Conservation (phyloP, 2,329 filamentous ascomycete genomes). For the Penicillium sp. region DNA sequence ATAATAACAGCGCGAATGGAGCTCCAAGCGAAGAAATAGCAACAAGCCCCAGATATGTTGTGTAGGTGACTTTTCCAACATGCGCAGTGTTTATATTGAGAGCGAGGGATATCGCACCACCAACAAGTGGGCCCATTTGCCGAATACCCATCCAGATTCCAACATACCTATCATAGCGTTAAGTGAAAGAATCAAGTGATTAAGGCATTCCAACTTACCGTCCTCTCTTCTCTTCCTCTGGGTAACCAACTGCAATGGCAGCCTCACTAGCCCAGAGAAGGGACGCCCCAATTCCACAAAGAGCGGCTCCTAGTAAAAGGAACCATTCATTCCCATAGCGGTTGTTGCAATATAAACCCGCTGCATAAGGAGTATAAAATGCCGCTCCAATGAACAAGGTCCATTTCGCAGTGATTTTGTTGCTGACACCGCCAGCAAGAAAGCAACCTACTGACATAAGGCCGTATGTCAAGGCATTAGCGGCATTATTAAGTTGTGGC, state of each 20-base stretch:
- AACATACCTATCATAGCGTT: conserved; percentile 27
- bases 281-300: conserved; percentile 44
- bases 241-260: conserved; percentile 47
- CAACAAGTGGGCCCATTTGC: conserved; percentile 55
- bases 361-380: conserved; percentile 44
- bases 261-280: conserved; percentile 45
- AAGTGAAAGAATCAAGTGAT: not conserved
- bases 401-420: conserved; percentile 43
- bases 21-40: conserved; percentile 49
- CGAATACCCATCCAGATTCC: conserved; percentile 57
- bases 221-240: conserved; percentile 48
- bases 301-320: conserved; percentile 47
- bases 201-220: conserved; percentile 25
- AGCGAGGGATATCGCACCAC: conserved; percentile 52
- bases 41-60: conserved; percentile 35
- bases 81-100: conserved; percentile 48
- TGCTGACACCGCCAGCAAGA: conserved; percentile 46
- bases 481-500: conserved; percentile 52
- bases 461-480: conserved; percentile 50
- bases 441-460: conserved; percentile 50
- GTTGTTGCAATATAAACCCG: conserved; percentile 41
- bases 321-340: conserved; percentile 53
- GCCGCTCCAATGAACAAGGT: conserved; percentile 43
- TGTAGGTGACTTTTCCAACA: conserved; percentile 50
- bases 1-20: conserved; percentile 47